Evolutionary conservation across 306 rosid genomes (phyloP), one percentile per base, ranked within the genome.

Genomic region (Nissolia schottii): DNA sequence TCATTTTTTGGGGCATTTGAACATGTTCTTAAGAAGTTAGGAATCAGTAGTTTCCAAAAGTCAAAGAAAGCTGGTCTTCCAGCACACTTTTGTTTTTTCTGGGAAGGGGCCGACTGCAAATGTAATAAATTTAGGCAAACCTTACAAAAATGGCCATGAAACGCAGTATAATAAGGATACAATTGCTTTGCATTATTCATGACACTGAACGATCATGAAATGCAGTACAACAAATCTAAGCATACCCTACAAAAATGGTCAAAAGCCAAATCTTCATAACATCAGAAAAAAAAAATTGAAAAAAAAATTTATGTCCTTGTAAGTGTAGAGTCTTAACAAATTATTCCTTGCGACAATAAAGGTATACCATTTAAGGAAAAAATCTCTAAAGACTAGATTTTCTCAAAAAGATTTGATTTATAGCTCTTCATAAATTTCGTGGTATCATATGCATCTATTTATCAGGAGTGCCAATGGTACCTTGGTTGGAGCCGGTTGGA

Each of bases 21-120:
- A 57, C 78, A 51, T 58, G 81, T 37, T 66, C 81, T 79, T 73
- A 77, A 75, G 65, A 71, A 70, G 67, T 76, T 74, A 19, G 87
- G 92, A 61, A 86, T 54, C 62, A 41, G 3, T 27, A 69, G n/a
- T 45, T 76, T 83, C 84, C 86, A 83, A 63, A 50, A 81, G 16
- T 87, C 86, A 53, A 82, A 77, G 73, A 85, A 87, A 75, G 77
- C 23, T 58, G 84, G 61, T 19, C 15, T 68, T 67, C 38, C 70
- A 54, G 28, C 29, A 54, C 70, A 6, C 74, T 77, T 74, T 1
- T 71, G 50, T 70, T 76, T 78, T 76, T 77, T 80, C 67, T 45
- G 65, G 31, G 79, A 48, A 73, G 67, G 20, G 58, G 53, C 72
- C 27, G 34, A 37, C 90, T 85, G 49, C 76, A 65, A 61, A 51